phyloP scores from a whole-genome alignment of 1,139 yeast species.

The Entelexis paramagnoliae region DNA sequence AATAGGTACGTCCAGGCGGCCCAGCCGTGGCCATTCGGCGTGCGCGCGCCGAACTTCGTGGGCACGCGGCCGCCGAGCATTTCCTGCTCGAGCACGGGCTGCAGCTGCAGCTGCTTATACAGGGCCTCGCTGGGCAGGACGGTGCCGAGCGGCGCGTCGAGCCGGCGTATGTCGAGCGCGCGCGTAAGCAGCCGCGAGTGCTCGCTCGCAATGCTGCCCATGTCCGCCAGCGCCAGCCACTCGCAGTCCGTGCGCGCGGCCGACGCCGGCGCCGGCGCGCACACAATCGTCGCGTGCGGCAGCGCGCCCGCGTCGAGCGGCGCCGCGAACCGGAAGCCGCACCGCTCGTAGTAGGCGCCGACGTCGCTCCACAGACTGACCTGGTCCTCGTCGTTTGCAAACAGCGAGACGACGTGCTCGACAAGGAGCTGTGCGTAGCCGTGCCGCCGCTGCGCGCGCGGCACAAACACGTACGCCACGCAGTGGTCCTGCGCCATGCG shows the following conservation, averaged over 20 bases:
- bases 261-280: neutral
- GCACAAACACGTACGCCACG: constrained; percentile 14
- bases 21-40: constrained; percentile 21
- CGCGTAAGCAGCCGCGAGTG: constrained; percentile 13
- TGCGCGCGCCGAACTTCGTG: constrained; percentile 16
- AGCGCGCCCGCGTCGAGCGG: constrained; percentile 1
- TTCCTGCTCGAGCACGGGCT: constrained; percentile 31
- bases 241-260: constrained; percentile 10
- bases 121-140: constrained; percentile 35
- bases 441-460: constrained; percentile 4
- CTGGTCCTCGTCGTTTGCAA: constrained; percentile 21
- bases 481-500: constrained; percentile 39
- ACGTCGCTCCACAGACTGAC: constrained; percentile 21
- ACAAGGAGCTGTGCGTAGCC: constrained; percentile 9
- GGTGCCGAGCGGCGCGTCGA: constrained; percentile 20
- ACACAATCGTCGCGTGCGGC: constrained; percentile 32
- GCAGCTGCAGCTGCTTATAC: constrained; percentile 37
- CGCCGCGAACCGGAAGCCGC: constrained; percentile 13
- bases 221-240: constrained; percentile 3
- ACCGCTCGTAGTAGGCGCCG: constrained; percentile 16
- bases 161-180: constrained; percentile 8
- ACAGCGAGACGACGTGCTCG: constrained; percentile 17
- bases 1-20: constrained; percentile 19
- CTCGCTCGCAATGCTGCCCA: constrained; percentile 10
- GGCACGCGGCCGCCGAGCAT: constrained; percentile 9